Conservation (phyloP, 331 rosid species). For the Pyracantha coccinea region DNA sequence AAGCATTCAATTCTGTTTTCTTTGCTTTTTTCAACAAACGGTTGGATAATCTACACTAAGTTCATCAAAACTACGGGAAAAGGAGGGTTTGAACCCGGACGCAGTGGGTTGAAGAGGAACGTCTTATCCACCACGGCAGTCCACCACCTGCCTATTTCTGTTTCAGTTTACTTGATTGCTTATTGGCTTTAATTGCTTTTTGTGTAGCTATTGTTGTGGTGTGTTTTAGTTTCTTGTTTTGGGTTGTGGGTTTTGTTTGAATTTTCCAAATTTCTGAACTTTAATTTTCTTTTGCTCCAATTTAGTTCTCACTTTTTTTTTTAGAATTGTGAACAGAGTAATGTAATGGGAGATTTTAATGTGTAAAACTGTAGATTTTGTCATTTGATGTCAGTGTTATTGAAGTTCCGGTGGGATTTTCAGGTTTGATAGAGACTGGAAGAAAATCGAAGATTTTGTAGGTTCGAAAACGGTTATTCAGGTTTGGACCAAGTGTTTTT, state of each 20-base stretch:
- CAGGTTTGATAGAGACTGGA: constrained; percentile 98
- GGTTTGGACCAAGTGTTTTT: constrained; percentile 35
- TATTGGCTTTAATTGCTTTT: not conserved
- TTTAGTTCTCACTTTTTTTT: not conserved
- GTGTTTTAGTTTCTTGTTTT: not conserved
- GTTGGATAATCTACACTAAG: no score
- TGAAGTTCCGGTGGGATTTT: constrained; percentile 7
- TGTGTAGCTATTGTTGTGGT: not conserved
- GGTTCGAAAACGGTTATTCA: constrained; percentile 96
- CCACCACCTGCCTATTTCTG: no score
- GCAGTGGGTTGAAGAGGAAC: no score
- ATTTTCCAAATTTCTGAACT: not conserved
- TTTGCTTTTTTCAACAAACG: no score
- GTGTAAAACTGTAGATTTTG: not conserved
- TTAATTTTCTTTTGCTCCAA: not conserved
- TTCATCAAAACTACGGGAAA: no score
- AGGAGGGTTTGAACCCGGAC: no score
- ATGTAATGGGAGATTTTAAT: not conserved
- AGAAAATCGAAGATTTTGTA: constrained; percentile 94
- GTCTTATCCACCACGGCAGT: no score
- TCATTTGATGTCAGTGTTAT: not conserved
- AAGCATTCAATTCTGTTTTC: not conserved
- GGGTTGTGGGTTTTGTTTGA: not conserved
- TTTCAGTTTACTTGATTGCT: not conserved
- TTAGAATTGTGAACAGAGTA: not conserved